Conservation (phyloP, 331 rosid genomes). For the Erythrophleum ivorense region DNA sequence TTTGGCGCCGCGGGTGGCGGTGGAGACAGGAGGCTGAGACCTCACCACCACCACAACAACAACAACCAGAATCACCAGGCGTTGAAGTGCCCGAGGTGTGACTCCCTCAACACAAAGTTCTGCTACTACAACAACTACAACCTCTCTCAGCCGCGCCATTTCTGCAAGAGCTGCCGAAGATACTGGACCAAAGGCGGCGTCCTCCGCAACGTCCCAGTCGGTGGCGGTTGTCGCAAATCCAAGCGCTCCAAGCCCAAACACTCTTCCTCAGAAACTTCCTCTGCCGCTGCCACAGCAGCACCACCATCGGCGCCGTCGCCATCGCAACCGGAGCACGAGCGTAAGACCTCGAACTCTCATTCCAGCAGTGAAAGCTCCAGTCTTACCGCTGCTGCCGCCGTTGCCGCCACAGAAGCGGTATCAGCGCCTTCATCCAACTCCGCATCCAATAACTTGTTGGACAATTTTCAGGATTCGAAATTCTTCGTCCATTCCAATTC, state of each 20-base stretch:
- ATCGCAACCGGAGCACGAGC: slow-evolving; percentile 43
- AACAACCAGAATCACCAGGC: slow-evolving; percentile 50
- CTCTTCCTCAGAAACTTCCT: slow-evolving; percentile 1
- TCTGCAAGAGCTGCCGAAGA: slow-evolving; percentile 95
- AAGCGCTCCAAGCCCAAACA: slow-evolving; percentile 66
- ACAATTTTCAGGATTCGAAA: slow-evolving; percentile 48
- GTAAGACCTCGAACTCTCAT: slow-evolving; percentile 64
- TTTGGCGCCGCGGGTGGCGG: slow-evolving; percentile 41
- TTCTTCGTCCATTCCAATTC: slow-evolving; percentile 34
- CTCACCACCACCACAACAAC: slow-evolving; percentile 59
- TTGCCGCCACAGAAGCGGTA: slow-evolving; percentile 63
- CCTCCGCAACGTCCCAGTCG: slow-evolving; percentile 98
- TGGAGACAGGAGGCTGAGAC: slow-evolving; percentile 71
- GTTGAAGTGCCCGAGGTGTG: slow-evolving; percentile 88
- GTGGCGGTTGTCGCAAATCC: slow-evolving; percentile 92
- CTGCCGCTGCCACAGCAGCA: slow-evolving; percentile 25
- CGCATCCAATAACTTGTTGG: slow-evolving; percentile 32
- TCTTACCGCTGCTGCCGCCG: slow-evolving; percentile 56
- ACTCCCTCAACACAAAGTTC: slow-evolving; percentile 91
- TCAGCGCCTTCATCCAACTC: slow-evolving; percentile 57
- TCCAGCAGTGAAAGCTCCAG: slow-evolving; percentile 91
- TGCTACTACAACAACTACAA: slow-evolving; percentile 97
- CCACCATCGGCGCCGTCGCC: slow-evolving; percentile 2
- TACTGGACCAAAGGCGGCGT: slow-evolving; percentile 99
- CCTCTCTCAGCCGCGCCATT: slow-evolving; percentile 98